Evolutionary conservation across 2,329 filamentous ascomycete genomes (phyloP).

Genomic region (Xylariales sp.): DNA sequence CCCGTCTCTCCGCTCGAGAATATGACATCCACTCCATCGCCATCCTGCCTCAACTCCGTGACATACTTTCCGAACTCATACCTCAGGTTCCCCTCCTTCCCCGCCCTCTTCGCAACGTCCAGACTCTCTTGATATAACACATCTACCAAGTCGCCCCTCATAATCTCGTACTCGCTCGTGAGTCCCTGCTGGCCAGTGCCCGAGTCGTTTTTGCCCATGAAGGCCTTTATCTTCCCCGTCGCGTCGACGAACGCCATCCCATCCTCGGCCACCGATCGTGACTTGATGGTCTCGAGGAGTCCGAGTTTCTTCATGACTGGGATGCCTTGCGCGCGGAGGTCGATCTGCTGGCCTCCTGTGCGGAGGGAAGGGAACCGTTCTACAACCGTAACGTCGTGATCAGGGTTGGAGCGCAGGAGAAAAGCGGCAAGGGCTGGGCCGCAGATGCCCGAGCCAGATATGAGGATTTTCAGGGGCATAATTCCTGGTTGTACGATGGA

Average conservation of each 20-base stretch:
- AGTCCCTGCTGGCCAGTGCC: slow-evolving; percentile 39
- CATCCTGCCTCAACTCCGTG: slow-evolving; percentile 24
- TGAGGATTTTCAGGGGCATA: slow-evolving; percentile 7
- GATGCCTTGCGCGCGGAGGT: slow-evolving; percentile 37
- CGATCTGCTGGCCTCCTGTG: slow-evolving; percentile 37
- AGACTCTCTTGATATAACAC: slow-evolving; percentile 41
- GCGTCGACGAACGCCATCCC: slow-evolving; percentile 43
- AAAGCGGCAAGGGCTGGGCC: slow-evolving; percentile 4
- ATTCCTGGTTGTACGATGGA: neutral
- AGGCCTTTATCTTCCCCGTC: slow-evolving; percentile 32
- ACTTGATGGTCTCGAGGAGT: slow-evolving; percentile 27
- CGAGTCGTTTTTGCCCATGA: slow-evolving; percentile 33
- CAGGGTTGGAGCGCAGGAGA: slow-evolving; percentile 2
- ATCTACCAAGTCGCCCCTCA: slow-evolving; percentile 50
- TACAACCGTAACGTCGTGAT: slow-evolving; percentile 27
- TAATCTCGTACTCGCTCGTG: slow-evolving; percentile 55
- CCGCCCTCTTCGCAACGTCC: slow-evolving; percentile 15
- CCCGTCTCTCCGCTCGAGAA: slow-evolving; percentile 40
- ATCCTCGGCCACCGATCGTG: slow-evolving; percentile 37
- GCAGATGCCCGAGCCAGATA: slow-evolving; percentile 5
- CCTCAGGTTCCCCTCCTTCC: slow-evolving; percentile 19
- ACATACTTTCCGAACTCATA: slow-evolving; percentile 29
- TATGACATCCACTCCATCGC: slow-evolving; percentile 25
- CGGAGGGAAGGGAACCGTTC: slow-evolving; percentile 34
- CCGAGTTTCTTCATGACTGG: slow-evolving; percentile 33